phyloP scores from a whole-genome alignment of 1,284 basidiomycete species.

The Mrakiaceae sp. region DNA sequence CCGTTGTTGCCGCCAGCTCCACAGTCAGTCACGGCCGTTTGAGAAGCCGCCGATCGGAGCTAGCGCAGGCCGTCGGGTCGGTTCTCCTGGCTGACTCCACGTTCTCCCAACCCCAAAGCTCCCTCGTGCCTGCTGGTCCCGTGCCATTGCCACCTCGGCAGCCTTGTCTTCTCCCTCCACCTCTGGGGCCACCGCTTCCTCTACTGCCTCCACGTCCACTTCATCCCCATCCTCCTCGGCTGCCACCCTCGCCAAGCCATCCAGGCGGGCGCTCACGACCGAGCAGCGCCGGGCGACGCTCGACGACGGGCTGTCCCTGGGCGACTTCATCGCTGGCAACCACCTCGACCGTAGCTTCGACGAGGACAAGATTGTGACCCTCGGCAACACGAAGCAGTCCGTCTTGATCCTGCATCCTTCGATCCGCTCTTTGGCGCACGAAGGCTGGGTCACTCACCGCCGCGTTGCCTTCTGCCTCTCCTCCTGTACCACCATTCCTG shows the following conservation, averaged over 20 bases:
- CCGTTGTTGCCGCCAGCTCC: not conserved
- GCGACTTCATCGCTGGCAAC: constrained; percentile 69
- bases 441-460: too few relatives aligned
- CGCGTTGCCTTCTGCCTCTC: not conserved
- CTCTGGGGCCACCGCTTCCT: not conserved
- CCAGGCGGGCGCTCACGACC: not conserved
- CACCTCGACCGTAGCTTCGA: constrained; percentile 22
- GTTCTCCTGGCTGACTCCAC: not conserved
- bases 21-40: too few relatives aligned
- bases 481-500: not conserved
- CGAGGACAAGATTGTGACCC: constrained; percentile 48
- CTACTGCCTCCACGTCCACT: not conserved
- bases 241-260: not conserved
- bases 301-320: constrained; percentile 57
- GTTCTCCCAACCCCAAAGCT: not conserved
- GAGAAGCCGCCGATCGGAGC: too few relatives aligned
- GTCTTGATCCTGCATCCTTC: constrained; percentile 21
- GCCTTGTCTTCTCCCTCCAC: not conserved
- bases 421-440: too few relatives aligned
- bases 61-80: not conserved
- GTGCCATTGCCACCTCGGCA: not conserved
- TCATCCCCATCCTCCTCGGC: constrained; percentile 5
- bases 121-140: not conserved
- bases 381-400: constrained; percentile 68
- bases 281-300: constrained; percentile 3